Evolutionary conservation across 2,329 filamentous ascomycete species (phyloP), one percentile per base, ranked within the genome.

Genomic region (Ophiognomonia clavigignenti-juglandacearum): DNA sequence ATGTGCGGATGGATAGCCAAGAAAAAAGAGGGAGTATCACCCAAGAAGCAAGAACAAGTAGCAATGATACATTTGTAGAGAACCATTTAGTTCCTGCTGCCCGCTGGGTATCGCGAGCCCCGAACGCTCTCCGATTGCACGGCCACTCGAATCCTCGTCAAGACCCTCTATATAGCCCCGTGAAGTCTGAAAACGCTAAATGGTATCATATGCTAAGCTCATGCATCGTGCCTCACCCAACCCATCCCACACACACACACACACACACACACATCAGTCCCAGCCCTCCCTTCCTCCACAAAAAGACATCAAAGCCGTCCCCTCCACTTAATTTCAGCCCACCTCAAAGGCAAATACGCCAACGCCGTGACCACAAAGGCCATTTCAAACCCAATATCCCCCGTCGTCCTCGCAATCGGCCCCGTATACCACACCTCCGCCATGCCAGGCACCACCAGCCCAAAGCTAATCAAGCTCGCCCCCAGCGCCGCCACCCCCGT

Each of bases 351-450:
- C 2, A 75, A 41, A 45, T 77, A 79, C 22, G 68, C 59, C 26
- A 77, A 10, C 2, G 61, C 69, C 11, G 72, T 74, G 47, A 78
- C 58, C 23, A 70, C 69, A 56, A 84, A 75, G 0, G 80, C 80
- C 59, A 82, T 64, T 65, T 85, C 82, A 48, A 85, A 83, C 0
- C 82, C 82, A 59, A 85, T 77, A 53, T 85, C 81, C 0, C 82
- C 82, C 10, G 80, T 81, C 29, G 56, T 72, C 61, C 71, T 63
- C 0, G 79, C 80, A 54, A 84, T 76, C 0, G 80, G 80, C 0
- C 80, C 80, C 8, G 70, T 75, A 57, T 73, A 83, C 79, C 79
- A 83, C 4, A 71, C 74, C 61, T 82, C 76, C 9, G 68, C 70
- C 73, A 83, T 83, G 26, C 73, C 76, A 0, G 80, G 80, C 6